These are phyloP conservation scores for Anthracocystis setariae DNA, from an alignment of 1,284 basidiomycete species.

Conservation along the genomic window DNA sequence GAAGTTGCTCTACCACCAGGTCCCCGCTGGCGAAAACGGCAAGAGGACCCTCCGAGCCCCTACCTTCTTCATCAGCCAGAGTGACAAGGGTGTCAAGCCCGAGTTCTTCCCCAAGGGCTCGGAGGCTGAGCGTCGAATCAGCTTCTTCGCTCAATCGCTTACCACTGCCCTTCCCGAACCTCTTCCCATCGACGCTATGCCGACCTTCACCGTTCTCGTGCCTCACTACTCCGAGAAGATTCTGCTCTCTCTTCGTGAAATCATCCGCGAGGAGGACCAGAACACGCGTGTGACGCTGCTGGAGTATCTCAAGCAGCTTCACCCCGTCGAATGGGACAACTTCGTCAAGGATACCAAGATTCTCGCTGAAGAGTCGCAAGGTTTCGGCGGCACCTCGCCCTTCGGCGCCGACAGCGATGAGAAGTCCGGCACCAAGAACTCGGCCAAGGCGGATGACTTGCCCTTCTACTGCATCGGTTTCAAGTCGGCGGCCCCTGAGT, in stretches of 20 bases:
- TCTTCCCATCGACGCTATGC: conserved; percentile 67
- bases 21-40: conserved; percentile 65
- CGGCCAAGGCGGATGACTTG: conserved; percentile 79
- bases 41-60: conserved; percentile 68
- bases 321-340: conserved; percentile 98
- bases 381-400: conserved; percentile 80
- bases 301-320: conserved; percentile 89
- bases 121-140: conserved; percentile 67
- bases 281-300: conserved; percentile 67
- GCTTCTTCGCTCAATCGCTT: conserved; percentile 68
- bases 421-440: conserved; percentile 60
- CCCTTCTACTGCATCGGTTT: conserved; percentile 99
- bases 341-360: conserved; percentile 99
- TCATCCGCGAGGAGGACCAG: conserved; percentile 68
- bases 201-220: conserved; percentile 67
- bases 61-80: conserved; percentile 68
- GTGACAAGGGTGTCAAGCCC: conserved; percentile 65
- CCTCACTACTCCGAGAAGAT: conserved; percentile 68
- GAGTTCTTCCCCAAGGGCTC: conserved; percentile 68
- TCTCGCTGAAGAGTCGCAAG: conserved; percentile 90
- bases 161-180: conserved; percentile 66
- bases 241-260: conserved; percentile 66
- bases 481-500: conserved; percentile 98
- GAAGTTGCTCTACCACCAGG: conserved; percentile 68
- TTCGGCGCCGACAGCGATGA: conserved; percentile 74